These are phyloP conservation scores for Penicillium sp. DNA, from an alignment of 2,329 filamentous ascomycete genomes.

Conservation along the genomic window DNA sequence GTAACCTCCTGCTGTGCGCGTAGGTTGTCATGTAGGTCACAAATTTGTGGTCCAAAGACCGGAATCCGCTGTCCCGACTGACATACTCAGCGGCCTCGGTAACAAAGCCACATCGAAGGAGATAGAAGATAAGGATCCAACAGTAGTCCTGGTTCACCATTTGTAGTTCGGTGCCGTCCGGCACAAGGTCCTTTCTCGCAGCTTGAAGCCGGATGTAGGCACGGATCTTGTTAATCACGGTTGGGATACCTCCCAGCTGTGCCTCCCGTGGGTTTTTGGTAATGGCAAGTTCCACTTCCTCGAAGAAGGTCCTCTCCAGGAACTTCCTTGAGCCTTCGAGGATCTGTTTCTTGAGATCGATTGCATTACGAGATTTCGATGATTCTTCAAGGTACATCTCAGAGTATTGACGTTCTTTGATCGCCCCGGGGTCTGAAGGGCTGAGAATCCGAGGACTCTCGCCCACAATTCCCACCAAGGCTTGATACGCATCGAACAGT, in stretches of 20 bases:
- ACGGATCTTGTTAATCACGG: conserved; percentile 85
- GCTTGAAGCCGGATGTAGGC: conserved; percentile 85
- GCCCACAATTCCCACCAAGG: conserved; percentile 74
- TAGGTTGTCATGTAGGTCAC: conserved; percentile 84
- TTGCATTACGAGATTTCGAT: conserved; percentile 62
- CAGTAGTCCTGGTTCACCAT: conserved; percentile 79
- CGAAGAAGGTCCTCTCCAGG: conserved; percentile 79
- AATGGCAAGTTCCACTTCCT: conserved; percentile 75
- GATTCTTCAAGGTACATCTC: conserved; percentile 75
- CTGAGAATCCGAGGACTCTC: conserved; percentile 67
- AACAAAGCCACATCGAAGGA: conserved; percentile 81
- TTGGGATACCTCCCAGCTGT: conserved; percentile 83
- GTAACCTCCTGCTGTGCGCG: conserved; percentile 75
- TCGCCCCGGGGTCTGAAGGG: conserved; percentile 62
- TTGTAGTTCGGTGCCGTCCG: conserved; percentile 79
- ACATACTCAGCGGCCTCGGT: conserved; percentile 86
- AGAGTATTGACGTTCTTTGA: conserved; percentile 76
- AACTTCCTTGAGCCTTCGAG: conserved; percentile 76
- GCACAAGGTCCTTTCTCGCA: conserved; percentile 78
- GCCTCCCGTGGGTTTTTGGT: conserved; percentile 85
- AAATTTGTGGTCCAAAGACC: conserved; percentile 88
- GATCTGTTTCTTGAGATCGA: conserved; percentile 75
- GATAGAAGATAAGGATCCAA: conserved; percentile 93
- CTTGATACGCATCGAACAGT: conserved; percentile 79
- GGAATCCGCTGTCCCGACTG: conserved; percentile 76